phyloP scores from a whole-genome alignment of 345 rosid species.

The Nasturtium officinale region DNA sequence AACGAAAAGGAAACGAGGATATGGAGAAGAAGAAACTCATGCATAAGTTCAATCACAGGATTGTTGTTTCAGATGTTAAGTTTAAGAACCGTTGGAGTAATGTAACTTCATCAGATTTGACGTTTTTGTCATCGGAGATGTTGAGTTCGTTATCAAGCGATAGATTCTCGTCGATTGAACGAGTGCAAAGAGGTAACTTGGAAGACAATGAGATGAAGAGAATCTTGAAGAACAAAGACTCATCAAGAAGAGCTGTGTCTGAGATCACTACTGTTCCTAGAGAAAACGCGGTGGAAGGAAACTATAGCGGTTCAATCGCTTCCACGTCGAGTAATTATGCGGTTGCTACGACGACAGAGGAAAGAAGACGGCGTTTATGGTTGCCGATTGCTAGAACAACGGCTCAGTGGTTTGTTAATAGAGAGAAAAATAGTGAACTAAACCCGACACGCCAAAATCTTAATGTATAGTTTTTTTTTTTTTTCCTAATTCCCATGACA shows the following conservation, averaged over 20 bases:
- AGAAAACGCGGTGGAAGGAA: slow-evolving; percentile 32
- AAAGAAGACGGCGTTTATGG: slow-evolving; percentile 62
- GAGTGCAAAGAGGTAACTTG: slow-evolving; percentile 27
- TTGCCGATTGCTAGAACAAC: slow-evolving; percentile 76
- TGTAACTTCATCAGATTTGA: slow-evolving; percentile 75
- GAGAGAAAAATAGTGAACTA: slow-evolving; percentile 48
- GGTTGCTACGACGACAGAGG: slow-evolving; percentile 44
- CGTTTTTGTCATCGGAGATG: slow-evolving; percentile 73
- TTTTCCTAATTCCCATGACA: not conserved
- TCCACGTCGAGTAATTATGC: slow-evolving; percentile 21
- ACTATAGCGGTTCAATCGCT: not conserved
- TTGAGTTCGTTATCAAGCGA: slow-evolving; percentile 56
- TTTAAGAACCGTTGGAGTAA: slow-evolving; percentile 86
- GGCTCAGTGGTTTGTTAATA: slow-evolving; percentile 68
- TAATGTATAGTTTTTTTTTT: slow-evolving; percentile 39
- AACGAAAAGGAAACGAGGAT: slow-evolving; percentile 13
- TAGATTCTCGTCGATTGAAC: slow-evolving; percentile 46
- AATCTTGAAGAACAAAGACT: slow-evolving; percentile 24
- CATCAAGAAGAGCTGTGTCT: slow-evolving; percentile 62
- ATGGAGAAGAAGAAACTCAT: slow-evolving; percentile 36
- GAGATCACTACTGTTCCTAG: slow-evolving; percentile 72
- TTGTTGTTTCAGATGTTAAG: slow-evolving; percentile 61
- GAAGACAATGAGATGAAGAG: slow-evolving; percentile 31
- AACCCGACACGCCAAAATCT: slow-evolving; percentile 33
- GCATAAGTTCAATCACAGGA: slow-evolving; percentile 71